Conservation (phyloP, 805 yeast species). For the Maudiozyma pseudohumilis region DNA sequence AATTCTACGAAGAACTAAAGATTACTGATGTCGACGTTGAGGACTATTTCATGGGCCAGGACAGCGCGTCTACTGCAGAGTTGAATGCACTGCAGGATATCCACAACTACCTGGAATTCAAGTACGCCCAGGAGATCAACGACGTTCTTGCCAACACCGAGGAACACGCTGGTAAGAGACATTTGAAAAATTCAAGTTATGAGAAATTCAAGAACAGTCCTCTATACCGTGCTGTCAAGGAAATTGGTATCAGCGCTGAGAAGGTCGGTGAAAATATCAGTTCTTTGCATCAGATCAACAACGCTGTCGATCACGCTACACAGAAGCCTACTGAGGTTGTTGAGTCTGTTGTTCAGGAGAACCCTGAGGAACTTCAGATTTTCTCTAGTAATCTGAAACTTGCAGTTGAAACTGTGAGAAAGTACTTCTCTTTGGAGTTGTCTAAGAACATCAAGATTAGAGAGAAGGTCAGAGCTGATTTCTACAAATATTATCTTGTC, state of each 20-base stretch:
- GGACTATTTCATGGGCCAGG: slow-evolving; percentile 46
- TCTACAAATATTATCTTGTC: slow-evolving; percentile 52
- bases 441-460: slow-evolving; percentile 75
- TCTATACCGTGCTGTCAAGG: slow-evolving; percentile 53
- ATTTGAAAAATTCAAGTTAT: slow-evolving; percentile 49
- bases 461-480: slow-evolving; percentile 54
- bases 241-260: slow-evolving; percentile 69
- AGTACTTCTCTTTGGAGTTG: slow-evolving; percentile 69
- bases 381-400: slow-evolving; percentile 45
- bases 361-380: slow-evolving; percentile 25
- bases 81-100: slow-evolving; percentile 59
- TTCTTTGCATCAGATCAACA: slow-evolving; percentile 56
- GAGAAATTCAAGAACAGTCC: slow-evolving; percentile 60
- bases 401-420: slow-evolving; percentile 65
- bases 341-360: slow-evolving; percentile 30
- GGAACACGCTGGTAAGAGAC: slow-evolving; percentile 35
- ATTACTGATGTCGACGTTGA: slow-evolving; percentile 48
- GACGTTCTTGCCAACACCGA: slow-evolving; percentile 25
- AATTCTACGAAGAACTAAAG: slow-evolving; percentile 44
- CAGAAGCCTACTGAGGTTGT: slow-evolving; percentile 54
- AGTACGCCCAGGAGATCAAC: slow-evolving; percentile 38
- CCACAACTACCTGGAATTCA: slow-evolving; percentile 72
- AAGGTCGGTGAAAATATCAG: slow-evolving; percentile 76
- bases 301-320: slow-evolving; percentile 54
- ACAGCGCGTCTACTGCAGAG: slow-evolving; percentile 51